Evolutionary conservation across 495 filamentous ascomycete genomes (phyloP).

Genomic region (Hyaloscypha hepaticicola): DNA sequence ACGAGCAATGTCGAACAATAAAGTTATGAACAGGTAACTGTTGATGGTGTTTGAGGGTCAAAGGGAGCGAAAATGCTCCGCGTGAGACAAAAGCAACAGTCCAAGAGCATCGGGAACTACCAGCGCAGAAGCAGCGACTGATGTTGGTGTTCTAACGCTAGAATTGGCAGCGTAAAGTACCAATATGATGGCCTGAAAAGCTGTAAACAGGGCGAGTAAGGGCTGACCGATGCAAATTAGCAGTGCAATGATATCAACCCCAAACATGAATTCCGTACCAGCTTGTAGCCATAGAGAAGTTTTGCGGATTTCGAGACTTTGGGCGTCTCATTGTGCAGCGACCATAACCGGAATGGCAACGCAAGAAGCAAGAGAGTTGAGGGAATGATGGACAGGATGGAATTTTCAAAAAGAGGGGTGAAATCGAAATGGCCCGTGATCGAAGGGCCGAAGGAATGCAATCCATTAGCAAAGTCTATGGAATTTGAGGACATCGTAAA

Average conservation of each 20-base stretch:
- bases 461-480: no score
- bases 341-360: constrained; percentile 39
- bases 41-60: constrained; percentile 40
- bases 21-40: constrained; percentile 38
- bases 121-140: constrained; percentile 5
- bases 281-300: not conserved
- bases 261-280: not conserved
- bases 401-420: constrained; percentile 48
- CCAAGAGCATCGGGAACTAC: constrained; percentile 7
- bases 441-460: not conserved
- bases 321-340: not conserved
- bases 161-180: not conserved
- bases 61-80: constrained; percentile 38
- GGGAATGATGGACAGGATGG: constrained; percentile 49
- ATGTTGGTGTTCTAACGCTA: not conserved
- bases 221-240: not conserved
- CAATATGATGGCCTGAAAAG: not conserved
- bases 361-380: constrained; percentile 45
- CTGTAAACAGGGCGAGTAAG: not conserved
- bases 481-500: no score
- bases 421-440: constrained; percentile 16
- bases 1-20: constrained; percentile 41
- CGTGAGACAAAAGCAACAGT: constrained; percentile 7
- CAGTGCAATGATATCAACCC: not conserved
- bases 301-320: not conserved